These are phyloP conservation scores for Termitomyces sp. DNA, from an alignment of 768 basidiomycete genomes.

Conservation along the genomic window DNA sequence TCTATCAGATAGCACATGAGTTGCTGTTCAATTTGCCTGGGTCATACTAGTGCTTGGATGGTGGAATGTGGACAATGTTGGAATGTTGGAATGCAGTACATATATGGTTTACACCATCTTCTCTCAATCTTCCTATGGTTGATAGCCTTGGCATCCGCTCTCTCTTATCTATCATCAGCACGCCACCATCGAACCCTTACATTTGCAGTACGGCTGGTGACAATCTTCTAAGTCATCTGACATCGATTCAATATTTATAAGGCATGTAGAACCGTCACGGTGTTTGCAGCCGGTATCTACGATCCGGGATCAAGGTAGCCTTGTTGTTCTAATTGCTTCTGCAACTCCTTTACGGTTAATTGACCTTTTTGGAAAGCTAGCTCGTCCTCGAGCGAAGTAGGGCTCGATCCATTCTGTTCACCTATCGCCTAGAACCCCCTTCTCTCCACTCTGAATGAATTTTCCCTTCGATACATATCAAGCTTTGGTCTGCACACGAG, in stretches of 20 bases:
- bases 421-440: background rate
- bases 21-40: background rate
- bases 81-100: background rate
- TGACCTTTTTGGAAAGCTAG: constrained; percentile 1
- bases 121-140: background rate
- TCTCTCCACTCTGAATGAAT: constrained; percentile 5
- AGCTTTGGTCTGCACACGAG: background rate
- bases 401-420: background rate
- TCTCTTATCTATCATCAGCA: constrained; percentile 7
- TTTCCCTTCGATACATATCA: constrained; percentile 14
- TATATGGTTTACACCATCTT: background rate
- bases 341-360: constrained; percentile 8
- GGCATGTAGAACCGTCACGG: background rate
- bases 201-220: constrained; percentile 2
- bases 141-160: constrained; percentile 1
- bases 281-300: constrained; percentile 8
- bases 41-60: background rate
- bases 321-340: background rate
- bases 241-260: background rate
- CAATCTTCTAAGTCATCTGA: constrained; percentile 9
- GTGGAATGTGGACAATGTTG: too few species aligned
- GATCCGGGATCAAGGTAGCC: constrained; percentile 5
- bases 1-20: background rate
- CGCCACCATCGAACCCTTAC: constrained; percentile 6
- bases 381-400: constrained; percentile 5